Conservation (phyloP, 257 asterid genomes). For the Scutellaria galericulata region DNA sequence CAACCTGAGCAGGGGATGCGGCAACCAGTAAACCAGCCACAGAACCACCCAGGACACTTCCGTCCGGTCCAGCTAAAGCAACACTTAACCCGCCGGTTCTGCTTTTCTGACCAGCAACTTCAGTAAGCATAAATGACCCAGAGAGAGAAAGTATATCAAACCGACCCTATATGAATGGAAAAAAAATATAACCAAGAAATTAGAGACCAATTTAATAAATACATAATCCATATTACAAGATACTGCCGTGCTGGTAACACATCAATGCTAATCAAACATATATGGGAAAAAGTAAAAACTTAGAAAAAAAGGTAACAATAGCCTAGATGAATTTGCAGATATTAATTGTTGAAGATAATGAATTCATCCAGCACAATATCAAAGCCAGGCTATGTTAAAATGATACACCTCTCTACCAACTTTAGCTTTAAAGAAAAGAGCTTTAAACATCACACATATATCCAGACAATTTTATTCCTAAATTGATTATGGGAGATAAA, state of each 20-base stretch:
- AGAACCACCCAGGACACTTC: slow-evolving; percentile 64
- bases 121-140: slow-evolving; percentile 64
- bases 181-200: slow-evolving; percentile 13
- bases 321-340: slow-evolving; percentile 1
- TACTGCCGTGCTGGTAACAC: background rate
- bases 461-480: background rate
- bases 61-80: slow-evolving; percentile 64
- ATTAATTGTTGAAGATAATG: background rate
- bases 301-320: background rate
- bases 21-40: slow-evolving; percentile 68
- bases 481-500: background rate
- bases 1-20: slow-evolving; percentile 69
- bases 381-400: background rate
- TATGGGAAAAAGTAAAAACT: background rate
- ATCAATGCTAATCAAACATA: background rate
- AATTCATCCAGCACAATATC: background rate
- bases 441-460: background rate
- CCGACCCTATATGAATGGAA: slow-evolving; percentile 49
- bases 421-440: background rate
- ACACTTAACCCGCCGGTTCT: slow-evolving; percentile 64
- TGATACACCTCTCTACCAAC: background rate
- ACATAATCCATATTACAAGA: slow-evolving; percentile 11
- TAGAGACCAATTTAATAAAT: slow-evolving; percentile 1
- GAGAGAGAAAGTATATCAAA: slow-evolving; percentile 67
- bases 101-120: slow-evolving; percentile 60